A percentile compares a stretch with the other conserved stretches of the same genome.
Conservation (phyloP, 495 filamentous ascomycete genomes). For the Geoglossum glabrum region DNA sequence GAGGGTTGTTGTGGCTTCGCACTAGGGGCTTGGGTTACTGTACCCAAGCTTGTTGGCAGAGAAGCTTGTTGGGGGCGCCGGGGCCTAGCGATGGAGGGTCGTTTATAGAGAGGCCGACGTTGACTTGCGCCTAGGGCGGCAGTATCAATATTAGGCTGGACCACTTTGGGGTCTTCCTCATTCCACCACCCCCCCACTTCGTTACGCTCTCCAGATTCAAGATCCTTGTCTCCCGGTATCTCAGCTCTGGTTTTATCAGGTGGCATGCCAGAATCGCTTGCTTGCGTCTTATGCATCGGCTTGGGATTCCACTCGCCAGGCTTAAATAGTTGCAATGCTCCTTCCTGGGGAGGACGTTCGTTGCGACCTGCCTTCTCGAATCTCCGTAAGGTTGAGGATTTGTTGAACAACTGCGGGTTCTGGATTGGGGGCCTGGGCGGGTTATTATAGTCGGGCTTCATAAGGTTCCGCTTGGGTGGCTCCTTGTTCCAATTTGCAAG, state of each 20-base stretch:
- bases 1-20: background rate
- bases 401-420: background rate
- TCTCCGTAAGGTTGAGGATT: background rate
- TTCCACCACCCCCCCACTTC: too few relatives aligned
- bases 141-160: background rate
- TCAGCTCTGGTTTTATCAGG: too few relatives aligned
- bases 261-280: background rate
- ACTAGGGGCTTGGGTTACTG: background rate
- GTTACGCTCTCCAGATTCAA: background rate
- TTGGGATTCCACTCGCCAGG: background rate
- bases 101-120: too few relatives aligned
- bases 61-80: background rate
- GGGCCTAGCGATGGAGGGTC: too few relatives aligned
- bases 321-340: background rate
- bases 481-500: background rate
- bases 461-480: background rate
- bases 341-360: background rate
- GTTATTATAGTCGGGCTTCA: background rate
- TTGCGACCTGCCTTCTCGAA: background rate
- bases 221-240: background rate
- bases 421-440: background rate
- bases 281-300: background rate
- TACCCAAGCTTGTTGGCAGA: background rate
- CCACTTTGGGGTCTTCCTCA: too few relatives aligned
- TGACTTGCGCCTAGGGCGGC: background rate